phyloP scores from a whole-genome alignment of 768 basidiomycete species.

The Nidularia pulvinata region DNA sequence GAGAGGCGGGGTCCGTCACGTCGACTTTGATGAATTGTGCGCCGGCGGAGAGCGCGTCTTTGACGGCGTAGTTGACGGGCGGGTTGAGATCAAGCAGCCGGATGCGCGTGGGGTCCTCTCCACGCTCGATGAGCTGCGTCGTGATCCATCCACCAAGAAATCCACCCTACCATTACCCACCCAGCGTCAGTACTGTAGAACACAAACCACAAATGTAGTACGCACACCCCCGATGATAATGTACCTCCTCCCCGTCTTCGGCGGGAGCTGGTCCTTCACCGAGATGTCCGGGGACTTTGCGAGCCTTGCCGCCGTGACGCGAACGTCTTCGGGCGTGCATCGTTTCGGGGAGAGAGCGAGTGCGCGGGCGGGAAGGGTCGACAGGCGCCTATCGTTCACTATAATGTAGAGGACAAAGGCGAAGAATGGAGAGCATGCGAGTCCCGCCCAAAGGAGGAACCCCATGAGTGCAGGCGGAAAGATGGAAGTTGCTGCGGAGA shows the following conservation, averaged over 20 bases:
- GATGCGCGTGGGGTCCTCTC: constrained; percentile 66
- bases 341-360: constrained; percentile 52
- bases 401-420: constrained; percentile 20
- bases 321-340: constrained; percentile 40
- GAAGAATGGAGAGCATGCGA: too few species aligned
- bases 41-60: constrained; percentile 45
- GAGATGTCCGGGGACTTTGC: constrained; percentile 25
- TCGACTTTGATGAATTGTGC: constrained; percentile 62
- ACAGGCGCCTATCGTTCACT: constrained; percentile 55
- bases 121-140: constrained; percentile 63
- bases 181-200: not conserved
- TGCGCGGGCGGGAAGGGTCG: constrained; percentile 45
- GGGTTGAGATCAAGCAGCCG: constrained; percentile 67
- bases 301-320: constrained; percentile 31
- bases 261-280: constrained; percentile 50
- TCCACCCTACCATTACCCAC: constrained; percentile 46
- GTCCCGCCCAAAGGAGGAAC: too few species aligned
- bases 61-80: constrained; percentile 58
- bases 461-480: too few species aligned
- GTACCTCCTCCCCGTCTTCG: constrained; percentile 72
- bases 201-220: constrained; percentile 7
- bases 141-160: constrained; percentile 83
- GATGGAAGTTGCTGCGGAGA: too few species aligned
- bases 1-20: constrained; percentile 49
- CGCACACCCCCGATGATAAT: constrained; percentile 77